phyloP scores from a whole-genome alignment of 306 rosid genomes.

The Leucaena leucocephala region DNA sequence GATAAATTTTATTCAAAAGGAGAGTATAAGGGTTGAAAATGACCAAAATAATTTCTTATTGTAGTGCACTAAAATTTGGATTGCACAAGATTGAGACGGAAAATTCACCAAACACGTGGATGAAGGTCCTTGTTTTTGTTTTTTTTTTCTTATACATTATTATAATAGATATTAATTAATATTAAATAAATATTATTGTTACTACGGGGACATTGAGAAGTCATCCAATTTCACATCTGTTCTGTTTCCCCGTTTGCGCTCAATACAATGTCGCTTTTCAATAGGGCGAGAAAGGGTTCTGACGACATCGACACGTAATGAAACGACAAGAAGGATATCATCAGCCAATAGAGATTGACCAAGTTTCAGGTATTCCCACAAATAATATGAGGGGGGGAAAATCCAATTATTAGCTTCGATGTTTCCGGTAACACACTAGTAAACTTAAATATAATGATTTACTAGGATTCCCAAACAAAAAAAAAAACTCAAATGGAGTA shows the following conservation, averaged over 20 bases:
- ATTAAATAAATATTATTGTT: neutral
- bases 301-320: constrained; percentile 29
- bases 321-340: neutral
- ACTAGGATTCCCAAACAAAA: too few relatives aligned
- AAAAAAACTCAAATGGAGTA: too few relatives aligned
- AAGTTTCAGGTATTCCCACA: neutral
- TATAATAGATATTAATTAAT: neutral
- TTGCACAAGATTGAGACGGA: constrained; percentile 11
- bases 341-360: neutral
- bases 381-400: neutral
- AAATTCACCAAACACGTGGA: constrained; percentile 44
- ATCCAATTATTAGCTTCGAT: too few relatives aligned
- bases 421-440: too few relatives aligned
- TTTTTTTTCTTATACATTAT: neutral
- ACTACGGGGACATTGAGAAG: constrained; percentile 4
- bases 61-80: neutral
- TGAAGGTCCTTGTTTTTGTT: neutral
- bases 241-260: constrained; percentile 15
- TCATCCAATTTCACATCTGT: constrained; percentile 30
- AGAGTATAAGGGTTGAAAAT: neutral
- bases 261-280: constrained; percentile 16
- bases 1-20: neutral
- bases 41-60: neutral
- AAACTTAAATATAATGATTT: too few relatives aligned
- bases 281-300: constrained; percentile 10